Conservation (phyloP, 768 basidiomycete species). For the Daedaleopsis sinensis region DNA sequence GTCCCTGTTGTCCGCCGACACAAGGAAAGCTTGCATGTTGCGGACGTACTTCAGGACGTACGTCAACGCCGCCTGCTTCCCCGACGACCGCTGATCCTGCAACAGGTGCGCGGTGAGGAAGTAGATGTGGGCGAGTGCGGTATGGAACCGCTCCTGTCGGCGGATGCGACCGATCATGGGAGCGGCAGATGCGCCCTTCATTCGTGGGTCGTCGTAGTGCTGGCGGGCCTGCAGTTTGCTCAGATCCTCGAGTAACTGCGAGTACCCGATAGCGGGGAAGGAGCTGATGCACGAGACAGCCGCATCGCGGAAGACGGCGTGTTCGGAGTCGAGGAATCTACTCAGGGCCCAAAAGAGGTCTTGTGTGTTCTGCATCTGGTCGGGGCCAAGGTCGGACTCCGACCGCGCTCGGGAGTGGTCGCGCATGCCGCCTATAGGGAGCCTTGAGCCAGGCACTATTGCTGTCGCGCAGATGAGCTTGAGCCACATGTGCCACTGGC, state of each 20-base stretch:
- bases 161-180: conserved; percentile 58
- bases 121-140: conserved; percentile 88
- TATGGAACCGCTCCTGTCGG: conserved; percentile 78
- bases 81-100: conserved; percentile 67
- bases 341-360: conserved; percentile 85
- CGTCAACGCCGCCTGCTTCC: conserved; percentile 71
- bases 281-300: conserved; percentile 89
- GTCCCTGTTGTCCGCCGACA: conserved; percentile 69
- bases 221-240: conserved; percentile 79
- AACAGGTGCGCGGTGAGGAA: conserved; percentile 80
- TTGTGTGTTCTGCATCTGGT: conserved; percentile 78
- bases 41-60: conserved; percentile 87
- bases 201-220: conserved; percentile 75
- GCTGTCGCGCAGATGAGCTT: conserved; percentile 87
- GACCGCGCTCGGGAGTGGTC: conserved; percentile 74
- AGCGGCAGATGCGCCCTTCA: conserved; percentile 45
- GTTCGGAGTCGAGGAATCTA: conserved; percentile 87
- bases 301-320: conserved; percentile 79
- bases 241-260: conserved; percentile 82
- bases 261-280: conserved; percentile 76
- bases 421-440: conserved; percentile 53
- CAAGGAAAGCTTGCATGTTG: conserved; percentile 79
- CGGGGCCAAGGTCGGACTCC: conserved; percentile 76
- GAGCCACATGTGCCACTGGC: conserved; percentile 86
- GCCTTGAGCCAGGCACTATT: conserved; percentile 61